A percentile compares a stretch with the other conserved stretches of the same genome.
Conservation (phyloP, 257 asterid species). For the Ilex aquifolium region DNA sequence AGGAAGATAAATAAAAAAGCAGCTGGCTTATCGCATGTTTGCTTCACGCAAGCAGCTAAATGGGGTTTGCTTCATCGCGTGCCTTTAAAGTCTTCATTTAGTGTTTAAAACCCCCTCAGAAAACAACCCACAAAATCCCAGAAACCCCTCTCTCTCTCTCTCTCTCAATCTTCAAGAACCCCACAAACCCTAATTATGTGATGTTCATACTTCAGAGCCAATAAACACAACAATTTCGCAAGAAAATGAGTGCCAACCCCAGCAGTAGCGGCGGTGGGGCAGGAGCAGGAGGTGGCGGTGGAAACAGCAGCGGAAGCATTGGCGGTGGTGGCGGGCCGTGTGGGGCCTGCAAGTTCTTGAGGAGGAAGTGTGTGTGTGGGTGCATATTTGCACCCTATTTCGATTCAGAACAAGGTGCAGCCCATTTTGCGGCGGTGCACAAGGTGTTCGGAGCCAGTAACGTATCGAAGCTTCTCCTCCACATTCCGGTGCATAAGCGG, state of each 20-base stretch:
- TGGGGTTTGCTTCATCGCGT: constrained; percentile 93
- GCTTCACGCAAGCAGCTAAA: constrained; percentile 99
- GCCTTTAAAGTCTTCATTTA: constrained; percentile 85
- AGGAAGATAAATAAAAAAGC: constrained; percentile 53
- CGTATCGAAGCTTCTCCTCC: constrained; percentile 51
- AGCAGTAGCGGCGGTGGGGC: constrained; percentile 14
- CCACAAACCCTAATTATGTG: constrained; percentile 22
- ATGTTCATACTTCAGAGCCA: not conserved
- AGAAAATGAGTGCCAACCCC: constrained; percentile 40
- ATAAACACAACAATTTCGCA: not conserved
- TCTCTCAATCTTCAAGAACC: constrained; percentile 4
- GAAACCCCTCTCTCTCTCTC: not conserved
- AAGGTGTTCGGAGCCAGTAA: constrained; percentile 73
- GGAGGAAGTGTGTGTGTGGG: constrained; percentile 52
- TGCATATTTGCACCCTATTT: constrained; percentile 64
- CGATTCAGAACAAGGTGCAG: constrained; percentile 59
- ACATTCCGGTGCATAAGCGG: constrained; percentile 51
- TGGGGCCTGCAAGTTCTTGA: constrained; percentile 66
- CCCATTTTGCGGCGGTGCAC: constrained; percentile 69
- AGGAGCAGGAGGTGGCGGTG: not conserved
- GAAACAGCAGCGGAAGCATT: constrained; percentile 5
- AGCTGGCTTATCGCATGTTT: constrained; percentile 92
- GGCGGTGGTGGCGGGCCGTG: constrained; percentile 42
- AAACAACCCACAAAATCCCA: constrained; percentile 61
- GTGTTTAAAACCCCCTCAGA: constrained; percentile 33